Conservation (phyloP, 192 early-diverging fungal species). For the Gigaspora rosea region DNA sequence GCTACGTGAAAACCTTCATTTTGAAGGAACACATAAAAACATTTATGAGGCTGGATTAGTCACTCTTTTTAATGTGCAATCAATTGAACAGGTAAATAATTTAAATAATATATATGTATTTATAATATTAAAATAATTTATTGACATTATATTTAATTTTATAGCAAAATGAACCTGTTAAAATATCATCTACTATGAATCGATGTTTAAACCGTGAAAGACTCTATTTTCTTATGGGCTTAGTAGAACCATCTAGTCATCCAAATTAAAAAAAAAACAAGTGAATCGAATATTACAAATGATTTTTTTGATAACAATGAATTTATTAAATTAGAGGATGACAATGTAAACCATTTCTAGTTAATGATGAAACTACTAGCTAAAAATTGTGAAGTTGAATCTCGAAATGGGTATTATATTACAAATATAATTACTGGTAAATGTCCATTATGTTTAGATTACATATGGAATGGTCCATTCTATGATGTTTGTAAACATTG, state of each 20-base stretch:
- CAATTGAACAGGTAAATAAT: neutral
- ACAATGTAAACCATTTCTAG: neutral
- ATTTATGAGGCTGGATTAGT: neutral
- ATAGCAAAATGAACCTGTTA: conserved; percentile 1
- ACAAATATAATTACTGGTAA: neutral
- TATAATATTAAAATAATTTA: neutral
- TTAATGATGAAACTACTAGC: neutral
- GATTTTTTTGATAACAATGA: no score
- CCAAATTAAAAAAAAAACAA: no score
- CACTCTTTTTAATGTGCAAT: neutral
- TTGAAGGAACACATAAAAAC: neutral
- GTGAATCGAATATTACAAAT: no score
- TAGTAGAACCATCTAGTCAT: no score
- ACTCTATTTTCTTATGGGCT: no score
- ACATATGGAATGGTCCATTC: neutral
- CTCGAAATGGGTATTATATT: neutral
- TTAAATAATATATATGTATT: neutral
- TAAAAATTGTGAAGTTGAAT: neutral
- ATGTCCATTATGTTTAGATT: neutral
- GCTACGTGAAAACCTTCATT: neutral
- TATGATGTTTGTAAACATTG: neutral
- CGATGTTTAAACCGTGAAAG: no score
- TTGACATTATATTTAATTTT: neutral
- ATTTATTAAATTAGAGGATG: no score
- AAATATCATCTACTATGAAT: no score